Percentiles rank a stretch among this genome's conserved stretches.
Evolutionary conservation across 2,329 filamentous ascomycete species (phyloP).

Genomic region (Neurospora sp.): DNA sequence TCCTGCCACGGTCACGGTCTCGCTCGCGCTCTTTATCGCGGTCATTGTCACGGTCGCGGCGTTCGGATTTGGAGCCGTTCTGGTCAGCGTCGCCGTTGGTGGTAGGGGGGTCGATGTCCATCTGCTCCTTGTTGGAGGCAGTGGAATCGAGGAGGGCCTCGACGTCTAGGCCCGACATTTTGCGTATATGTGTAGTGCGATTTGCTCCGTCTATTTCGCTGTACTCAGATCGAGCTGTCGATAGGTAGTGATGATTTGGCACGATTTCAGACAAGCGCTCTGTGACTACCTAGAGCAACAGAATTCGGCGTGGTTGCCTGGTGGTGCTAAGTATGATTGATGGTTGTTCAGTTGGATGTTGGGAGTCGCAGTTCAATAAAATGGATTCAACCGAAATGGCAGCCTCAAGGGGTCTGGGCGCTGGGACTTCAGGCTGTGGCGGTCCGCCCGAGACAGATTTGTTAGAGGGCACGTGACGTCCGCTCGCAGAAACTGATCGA

Average conservation of each 20-base stretch:
- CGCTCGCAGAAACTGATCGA: background rate
- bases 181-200: conserved; percentile 1
- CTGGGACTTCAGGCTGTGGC: background rate
- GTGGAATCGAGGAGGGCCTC: conserved; percentile 86
- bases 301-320: background rate
- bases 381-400: background rate
- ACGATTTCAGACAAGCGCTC: background rate
- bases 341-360: background rate
- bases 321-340: background rate
- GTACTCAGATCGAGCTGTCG: background rate
- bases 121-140: conserved; percentile 43
- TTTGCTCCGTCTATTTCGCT: background rate
- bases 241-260: background rate
- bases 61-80: conserved; percentile 28
- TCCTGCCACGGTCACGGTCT: conserved; percentile 27
- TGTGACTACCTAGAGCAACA: background rate
- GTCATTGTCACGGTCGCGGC: conserved; percentile 36
- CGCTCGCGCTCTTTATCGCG: conserved; percentile 30
- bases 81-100: conserved; percentile 45
- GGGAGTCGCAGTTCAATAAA: background rate
- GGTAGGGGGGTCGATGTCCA: conserved; percentile 8
- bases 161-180: conserved; percentile 66
- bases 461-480: background rate
- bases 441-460: background rate
- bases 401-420: background rate